Evolutionary conservation across 306 rosid genomes (phyloP), one percentile per base, ranked within the genome.

Genomic region (Lithocarpus polystachyus): DNA sequence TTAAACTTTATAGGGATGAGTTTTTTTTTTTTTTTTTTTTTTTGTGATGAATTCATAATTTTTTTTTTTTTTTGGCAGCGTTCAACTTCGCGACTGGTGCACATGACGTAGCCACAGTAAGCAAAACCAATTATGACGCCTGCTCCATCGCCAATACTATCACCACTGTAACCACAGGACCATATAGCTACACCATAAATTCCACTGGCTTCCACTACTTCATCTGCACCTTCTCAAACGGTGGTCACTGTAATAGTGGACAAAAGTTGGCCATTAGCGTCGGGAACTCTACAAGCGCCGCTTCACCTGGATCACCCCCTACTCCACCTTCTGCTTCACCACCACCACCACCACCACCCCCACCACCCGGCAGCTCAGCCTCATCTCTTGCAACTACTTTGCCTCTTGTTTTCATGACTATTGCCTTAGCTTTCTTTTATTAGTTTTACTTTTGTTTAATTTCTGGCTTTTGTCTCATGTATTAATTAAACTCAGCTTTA

Each of bases 181-280:
- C 92, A 22, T 74, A 65, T 1, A 73, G 33, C 20, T 31, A 85
- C 22, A 3, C 14, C 10, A 72, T 89, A 2, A 61, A 56, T 23
- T 24, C 12, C 5, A 17, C 65, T 1, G 85, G 80, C 1, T 75
- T 62, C 0, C 77, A 77, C 57, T 87, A 76, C 73, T 85, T 84
- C 75, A 75, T 79, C 45, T 83, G 91, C 76, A 57, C 80, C 45
- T 26, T 83, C 43, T 8, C 59, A 4, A 77, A 52, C 53, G 45
- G 45, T 40, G 12, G 45, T n/a, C 89, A 87, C 79, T 90, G 95
- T 78, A 17, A 5, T 33, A 20, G 65, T 31, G 90, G 92, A 28
- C 95, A 89, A 69, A 89, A 89, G 87, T 56, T 90, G 28, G 81
- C 74, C 45, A 23, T 91, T 56, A 53, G 72, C 51, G 78, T 87